A percentile compares a stretch with the other conserved stretches of the same genome.
Evolutionary conservation across 2,329 filamentous ascomycete genomes (phyloP).

Genomic region (Nothopassalora personata): DNA sequence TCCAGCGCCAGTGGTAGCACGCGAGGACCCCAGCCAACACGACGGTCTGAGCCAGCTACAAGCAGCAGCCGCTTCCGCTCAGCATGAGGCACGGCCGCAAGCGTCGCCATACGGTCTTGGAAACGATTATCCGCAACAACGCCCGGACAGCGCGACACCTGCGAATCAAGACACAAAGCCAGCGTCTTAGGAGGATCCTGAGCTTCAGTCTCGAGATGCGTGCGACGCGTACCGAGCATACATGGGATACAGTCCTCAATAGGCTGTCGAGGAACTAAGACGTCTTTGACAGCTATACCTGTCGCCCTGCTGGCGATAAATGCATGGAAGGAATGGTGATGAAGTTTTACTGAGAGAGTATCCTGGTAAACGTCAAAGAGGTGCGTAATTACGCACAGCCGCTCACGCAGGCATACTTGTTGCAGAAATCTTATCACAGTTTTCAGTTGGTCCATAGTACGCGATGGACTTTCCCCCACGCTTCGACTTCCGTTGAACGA

Average conservation of each 20-base stretch:
- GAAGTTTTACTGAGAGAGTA: not conserved
- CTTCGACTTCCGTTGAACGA: not conserved
- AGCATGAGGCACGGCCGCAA: conserved; percentile 17
- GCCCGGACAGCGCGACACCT: not conserved
- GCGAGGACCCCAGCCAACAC: conserved; percentile 16
- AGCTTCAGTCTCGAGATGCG: not conserved
- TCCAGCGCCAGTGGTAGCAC: conserved; percentile 18
- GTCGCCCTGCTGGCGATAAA: not conserved
- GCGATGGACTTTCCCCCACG: not conserved
- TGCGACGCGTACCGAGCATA: not conserved
- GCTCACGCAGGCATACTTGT: not conserved
- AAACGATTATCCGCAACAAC: conserved; percentile 15
- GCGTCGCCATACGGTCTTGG: conserved; percentile 27
- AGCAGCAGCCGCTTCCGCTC: conserved; percentile 22
- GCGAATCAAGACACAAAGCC: conserved; percentile 8
- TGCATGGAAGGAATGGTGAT: not conserved
- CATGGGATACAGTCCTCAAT: not conserved
- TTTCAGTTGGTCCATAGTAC: not conserved
- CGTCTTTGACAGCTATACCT: not conserved
- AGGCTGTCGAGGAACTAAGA: not conserved
- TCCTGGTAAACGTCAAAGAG: not conserved
- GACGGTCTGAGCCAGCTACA: conserved; percentile 25
- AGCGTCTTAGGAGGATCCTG: conserved; percentile 8
- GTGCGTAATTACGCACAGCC: not conserved
- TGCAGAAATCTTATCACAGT: not conserved